A percentile compares a stretch with the other conserved stretches of the same genome.
phyloP scores from a whole-genome alignment of 177 flowering plant genomes.

The Telopea speciosissima region DNA sequence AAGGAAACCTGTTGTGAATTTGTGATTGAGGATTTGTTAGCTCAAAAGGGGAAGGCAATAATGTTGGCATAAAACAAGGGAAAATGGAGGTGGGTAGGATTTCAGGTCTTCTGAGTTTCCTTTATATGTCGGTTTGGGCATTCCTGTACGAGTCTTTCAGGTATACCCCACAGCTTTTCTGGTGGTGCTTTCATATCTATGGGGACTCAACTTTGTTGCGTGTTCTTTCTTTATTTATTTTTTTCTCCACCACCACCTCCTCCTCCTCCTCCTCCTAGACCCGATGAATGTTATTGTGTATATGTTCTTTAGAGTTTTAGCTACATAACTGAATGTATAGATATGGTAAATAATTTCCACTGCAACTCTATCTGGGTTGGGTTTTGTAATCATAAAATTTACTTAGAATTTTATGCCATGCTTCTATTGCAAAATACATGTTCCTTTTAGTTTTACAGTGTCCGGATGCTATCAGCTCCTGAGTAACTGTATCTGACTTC shows the following conservation, averaged over 20 bases:
- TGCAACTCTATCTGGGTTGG: not conserved
- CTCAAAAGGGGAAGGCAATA: too few species aligned
- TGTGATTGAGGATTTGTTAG: too few species aligned
- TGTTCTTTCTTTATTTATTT: not conserved
- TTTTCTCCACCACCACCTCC: too few species aligned
- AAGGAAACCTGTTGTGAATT: too few species aligned
- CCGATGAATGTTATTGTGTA: not conserved
- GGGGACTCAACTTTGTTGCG: not conserved
- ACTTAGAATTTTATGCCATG: not conserved
- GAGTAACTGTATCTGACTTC: too few species aligned
- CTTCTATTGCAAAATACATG: not conserved
- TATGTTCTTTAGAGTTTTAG: not conserved
- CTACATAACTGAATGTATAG: not conserved
- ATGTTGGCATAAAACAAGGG: too few species aligned
- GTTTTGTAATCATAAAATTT: not conserved
- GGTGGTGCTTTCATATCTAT: not conserved
- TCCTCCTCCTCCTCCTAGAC: not conserved
- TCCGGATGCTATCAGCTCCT: too few species aligned
- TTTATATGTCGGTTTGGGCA: not conserved
- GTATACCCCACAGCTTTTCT: not conserved
- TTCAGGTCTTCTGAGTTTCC: constrained; percentile 40
- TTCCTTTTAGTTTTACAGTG: not conserved
- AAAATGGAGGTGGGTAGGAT: too few species aligned
- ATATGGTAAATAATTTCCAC: not conserved
- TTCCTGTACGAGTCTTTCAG: not conserved